Evolutionary conservation across 116 monocot genomes (phyloP).

Genomic region (Trichopus zeylanicus): DNA sequence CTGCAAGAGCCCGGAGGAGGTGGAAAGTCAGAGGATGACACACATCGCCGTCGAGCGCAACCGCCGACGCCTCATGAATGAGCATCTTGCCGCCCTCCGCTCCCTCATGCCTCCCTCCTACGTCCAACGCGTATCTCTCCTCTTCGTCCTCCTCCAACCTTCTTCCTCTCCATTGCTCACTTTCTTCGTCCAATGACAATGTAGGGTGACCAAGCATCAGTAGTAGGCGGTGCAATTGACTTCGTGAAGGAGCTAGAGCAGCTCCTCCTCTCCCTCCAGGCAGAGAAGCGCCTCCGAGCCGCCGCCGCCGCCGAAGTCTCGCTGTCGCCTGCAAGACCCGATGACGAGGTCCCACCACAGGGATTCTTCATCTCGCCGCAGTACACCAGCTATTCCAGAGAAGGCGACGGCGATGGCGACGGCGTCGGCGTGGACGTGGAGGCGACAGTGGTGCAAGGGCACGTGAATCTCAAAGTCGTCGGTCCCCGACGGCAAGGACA

Average conservation of each 20-base stretch:
- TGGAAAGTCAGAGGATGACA: slow-evolving; percentile 79
- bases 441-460: slow-evolving; percentile 13
- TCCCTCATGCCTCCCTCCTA: slow-evolving; percentile 71
- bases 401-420: background rate
- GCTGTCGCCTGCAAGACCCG: background rate
- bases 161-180: background rate
- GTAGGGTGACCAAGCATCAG: slow-evolving; percentile 89
- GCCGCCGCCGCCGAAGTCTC: background rate
- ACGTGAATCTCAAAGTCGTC: slow-evolving; percentile 7
- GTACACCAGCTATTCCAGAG: slow-evolving; percentile 9
- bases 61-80: slow-evolving; percentile 86
- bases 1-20: slow-evolving; percentile 36
- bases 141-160: background rate
- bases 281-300: slow-evolving; percentile 29
- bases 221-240: slow-evolving; percentile 81
- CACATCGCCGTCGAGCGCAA: slow-evolving; percentile 94
- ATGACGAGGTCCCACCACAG: background rate
- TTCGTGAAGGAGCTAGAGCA: slow-evolving; percentile 92
- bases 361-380: slow-evolving; percentile 10
- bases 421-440: slow-evolving; percentile 5
- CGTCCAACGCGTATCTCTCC: slow-evolving; percentile 45
- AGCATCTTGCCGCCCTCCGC: slow-evolving; percentile 62
- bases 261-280: slow-evolving; percentile 50
- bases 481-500: background rate
- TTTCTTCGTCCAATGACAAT: background rate